phyloP scores from a whole-genome alignment of 1,284 basidiomycete genomes.

The Fomitopsis betulina region DNA sequence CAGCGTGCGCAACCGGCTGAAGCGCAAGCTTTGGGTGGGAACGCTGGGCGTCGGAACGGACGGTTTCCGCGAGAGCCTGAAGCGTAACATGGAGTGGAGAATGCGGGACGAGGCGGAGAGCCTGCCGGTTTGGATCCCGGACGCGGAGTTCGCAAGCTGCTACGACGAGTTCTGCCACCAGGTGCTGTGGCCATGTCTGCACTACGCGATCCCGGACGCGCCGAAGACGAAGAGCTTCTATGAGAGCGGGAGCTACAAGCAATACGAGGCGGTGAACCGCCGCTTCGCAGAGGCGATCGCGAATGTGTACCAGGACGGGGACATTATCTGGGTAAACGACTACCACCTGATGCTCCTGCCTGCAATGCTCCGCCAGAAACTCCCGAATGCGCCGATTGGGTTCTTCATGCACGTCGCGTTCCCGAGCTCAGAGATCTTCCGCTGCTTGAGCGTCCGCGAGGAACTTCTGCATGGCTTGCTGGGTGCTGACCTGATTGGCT shows the following conservation, averaged over 20 bases:
- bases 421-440: slow-evolving; percentile 84
- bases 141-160: slow-evolving; percentile 68
- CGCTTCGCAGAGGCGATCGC: slow-evolving; percentile 80
- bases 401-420: slow-evolving; percentile 91
- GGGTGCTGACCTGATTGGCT: slow-evolving; percentile 70
- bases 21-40: slow-evolving; percentile 74
- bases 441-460: slow-evolving; percentile 70
- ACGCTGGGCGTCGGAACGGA: slow-evolving; percentile 71
- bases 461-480: slow-evolving; percentile 71
- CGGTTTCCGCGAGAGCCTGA: slow-evolving; percentile 49
- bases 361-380: slow-evolving; percentile 58
- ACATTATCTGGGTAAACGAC: slow-evolving; percentile 84
- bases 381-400: slow-evolving; percentile 71
- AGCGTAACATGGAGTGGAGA: slow-evolving; percentile 53
- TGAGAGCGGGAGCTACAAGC: slow-evolving; percentile 71
- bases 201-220: slow-evolving; percentile 83
- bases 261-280: slow-evolving; percentile 81
- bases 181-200: slow-evolving; percentile 85
- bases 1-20: slow-evolving; percentile 51
- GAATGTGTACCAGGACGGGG: slow-evolving; percentile 72
- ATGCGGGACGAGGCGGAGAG: slow-evolving; percentile 55
- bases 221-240: slow-evolving; percentile 81
- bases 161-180: slow-evolving; percentile 87
- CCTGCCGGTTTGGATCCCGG: slow-evolving; percentile 79
- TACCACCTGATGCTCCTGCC: slow-evolving; percentile 87